phyloP scores from a whole-genome alignment of 768 basidiomycete species.

The Thelephora aurantiotincta region DNA sequence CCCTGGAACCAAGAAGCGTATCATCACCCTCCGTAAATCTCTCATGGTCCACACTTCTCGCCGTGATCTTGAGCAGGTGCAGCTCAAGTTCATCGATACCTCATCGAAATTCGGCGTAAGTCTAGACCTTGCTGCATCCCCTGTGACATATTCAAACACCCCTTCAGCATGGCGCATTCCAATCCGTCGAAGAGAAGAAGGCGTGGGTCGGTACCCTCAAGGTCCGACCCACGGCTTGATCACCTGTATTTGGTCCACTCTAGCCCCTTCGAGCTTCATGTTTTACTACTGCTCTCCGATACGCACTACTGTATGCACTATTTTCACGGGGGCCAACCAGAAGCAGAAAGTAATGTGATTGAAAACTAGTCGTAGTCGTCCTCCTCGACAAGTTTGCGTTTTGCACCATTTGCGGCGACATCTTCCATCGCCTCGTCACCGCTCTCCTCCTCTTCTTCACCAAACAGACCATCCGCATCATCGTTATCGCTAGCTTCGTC shows the following conservation, averaged over 20 bases:
- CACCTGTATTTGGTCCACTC: constrained; percentile 12
- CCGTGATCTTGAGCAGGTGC: constrained; percentile 93
- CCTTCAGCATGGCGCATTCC: constrained; percentile 83
- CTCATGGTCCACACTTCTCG: constrained; percentile 94
- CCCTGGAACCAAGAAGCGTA: constrained; percentile 95
- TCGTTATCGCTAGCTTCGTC: constrained; percentile 63
- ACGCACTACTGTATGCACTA: no score
- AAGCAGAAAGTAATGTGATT: no score
- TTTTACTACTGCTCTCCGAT: constrained; percentile 18
- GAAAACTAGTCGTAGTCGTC: constrained; percentile 63
- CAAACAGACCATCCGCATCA: constrained; percentile 69
- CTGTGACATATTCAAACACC: constrained; percentile 1
- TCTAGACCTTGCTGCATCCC: constrained; percentile 9
- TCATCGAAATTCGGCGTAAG: constrained; percentile 93
- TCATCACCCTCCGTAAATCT: constrained; percentile 93
- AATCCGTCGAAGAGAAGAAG: constrained; percentile 92
- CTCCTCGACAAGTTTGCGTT: constrained; percentile 73
- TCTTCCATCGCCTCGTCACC: constrained; percentile 70
- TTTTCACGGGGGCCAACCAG: no score
- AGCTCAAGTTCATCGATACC: constrained; percentile 98
- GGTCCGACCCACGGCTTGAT: constrained; percentile 42
- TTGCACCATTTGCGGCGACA: constrained; percentile 44
- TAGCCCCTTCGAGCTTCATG: constrained; percentile 18
- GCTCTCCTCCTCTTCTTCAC: constrained; percentile 50
- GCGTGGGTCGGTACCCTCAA: constrained; percentile 91